phyloP scores from a whole-genome alignment of 148 eudicot genomes.

The Rhododendron ovatum region DNA sequence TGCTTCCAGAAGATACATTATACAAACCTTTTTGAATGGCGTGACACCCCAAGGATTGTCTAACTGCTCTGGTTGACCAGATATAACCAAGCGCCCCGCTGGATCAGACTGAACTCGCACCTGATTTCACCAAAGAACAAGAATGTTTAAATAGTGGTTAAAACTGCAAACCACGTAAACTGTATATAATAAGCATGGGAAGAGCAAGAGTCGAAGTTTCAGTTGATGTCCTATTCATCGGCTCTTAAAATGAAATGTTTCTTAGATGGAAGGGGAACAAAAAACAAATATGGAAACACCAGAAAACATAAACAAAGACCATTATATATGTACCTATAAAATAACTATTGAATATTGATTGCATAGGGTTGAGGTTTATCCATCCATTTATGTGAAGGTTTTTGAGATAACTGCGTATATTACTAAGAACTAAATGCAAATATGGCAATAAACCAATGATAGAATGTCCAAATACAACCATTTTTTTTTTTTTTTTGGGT shows the following conservation, averaged over 20 bases:
- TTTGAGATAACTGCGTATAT: background rate
- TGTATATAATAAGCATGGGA: background rate
- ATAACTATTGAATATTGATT: background rate
- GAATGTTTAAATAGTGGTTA: background rate
- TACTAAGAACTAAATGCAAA: background rate
- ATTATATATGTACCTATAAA: background rate
- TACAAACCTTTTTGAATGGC: conserved; percentile 56
- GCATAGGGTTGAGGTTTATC: conserved; percentile 1
- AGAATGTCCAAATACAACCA: background rate
- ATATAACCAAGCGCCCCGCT: conserved; percentile 66
- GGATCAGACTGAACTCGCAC: conserved; percentile 73
- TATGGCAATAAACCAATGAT: background rate
- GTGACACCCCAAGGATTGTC: conserved; percentile 76
- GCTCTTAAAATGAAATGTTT: background rate
- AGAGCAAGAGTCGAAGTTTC: background rate
- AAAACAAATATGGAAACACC: background rate
- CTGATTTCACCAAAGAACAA: conserved; percentile 30
- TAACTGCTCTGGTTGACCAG: conserved; percentile 57
- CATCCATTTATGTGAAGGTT: background rate
- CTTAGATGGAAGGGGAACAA: background rate
- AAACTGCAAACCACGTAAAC: background rate
- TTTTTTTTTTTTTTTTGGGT: too few relatives aligned
- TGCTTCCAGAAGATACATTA: background rate
- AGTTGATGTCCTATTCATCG: background rate
- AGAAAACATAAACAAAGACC: background rate